These are phyloP conservation scores for Parsonsia alboflavescens DNA, from an alignment of 257 asterid genomes.

Conservation along the genomic window DNA sequence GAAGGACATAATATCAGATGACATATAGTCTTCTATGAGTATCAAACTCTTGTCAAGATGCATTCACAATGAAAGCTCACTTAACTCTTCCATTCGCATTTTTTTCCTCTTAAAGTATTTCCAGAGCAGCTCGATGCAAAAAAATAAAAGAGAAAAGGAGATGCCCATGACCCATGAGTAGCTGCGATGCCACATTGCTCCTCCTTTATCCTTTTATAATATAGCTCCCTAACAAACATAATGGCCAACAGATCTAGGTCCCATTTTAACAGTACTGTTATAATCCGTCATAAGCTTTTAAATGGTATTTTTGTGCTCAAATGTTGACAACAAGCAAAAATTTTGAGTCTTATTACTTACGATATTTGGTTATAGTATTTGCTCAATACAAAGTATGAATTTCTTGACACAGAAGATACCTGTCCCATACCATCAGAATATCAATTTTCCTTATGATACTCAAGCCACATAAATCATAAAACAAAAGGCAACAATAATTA, in stretches of 20 bases:
- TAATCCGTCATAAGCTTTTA: no score
- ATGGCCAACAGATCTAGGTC: background rate
- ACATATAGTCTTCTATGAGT: background rate
- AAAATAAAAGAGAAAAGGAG: background rate
- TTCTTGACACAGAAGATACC: background rate
- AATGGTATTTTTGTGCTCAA: background rate
- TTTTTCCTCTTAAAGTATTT: background rate
- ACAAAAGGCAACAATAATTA: background rate
- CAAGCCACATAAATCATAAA: no score
- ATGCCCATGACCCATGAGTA: background rate
- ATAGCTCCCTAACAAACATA: background rate
- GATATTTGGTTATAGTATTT: background rate
- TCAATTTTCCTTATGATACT: no score
- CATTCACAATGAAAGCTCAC: background rate
- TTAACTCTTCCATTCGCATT: background rate
- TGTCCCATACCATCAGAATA: no score
- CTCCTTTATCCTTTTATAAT: background rate
- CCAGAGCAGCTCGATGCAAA: background rate
- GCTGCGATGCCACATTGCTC: background rate
- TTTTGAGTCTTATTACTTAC: background rate
- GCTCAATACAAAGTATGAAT: background rate
- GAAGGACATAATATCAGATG: background rate
- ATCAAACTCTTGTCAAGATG: background rate
- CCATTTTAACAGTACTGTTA: background rate
- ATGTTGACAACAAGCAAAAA: background rate